Evolutionary conservation across 2,329 filamentous ascomycete species (phyloP).

Genomic region (Xylariaceae sp.): DNA sequence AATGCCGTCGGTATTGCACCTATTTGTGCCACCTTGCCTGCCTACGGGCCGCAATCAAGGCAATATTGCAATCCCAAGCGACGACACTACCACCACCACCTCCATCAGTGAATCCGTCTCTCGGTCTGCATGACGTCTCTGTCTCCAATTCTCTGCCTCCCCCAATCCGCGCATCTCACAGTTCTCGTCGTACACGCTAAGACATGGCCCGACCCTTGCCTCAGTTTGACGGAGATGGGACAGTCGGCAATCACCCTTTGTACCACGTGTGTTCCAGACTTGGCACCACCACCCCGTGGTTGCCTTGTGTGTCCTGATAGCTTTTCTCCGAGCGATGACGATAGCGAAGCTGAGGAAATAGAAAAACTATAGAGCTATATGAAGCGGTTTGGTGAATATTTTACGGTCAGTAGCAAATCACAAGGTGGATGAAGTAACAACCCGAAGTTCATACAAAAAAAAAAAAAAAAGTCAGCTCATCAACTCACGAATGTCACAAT

Average conservation of each 20-base stretch:
- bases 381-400: too few relatives aligned
- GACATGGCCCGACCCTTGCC: not conserved
- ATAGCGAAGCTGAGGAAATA: not conserved
- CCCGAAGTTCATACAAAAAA: too few relatives aligned
- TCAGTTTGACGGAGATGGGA: not conserved
- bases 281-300: not conserved
- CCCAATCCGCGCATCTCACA: not conserved
- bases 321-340: not conserved
- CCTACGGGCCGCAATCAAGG: not conserved
- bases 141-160: not conserved
- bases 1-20: not conserved
- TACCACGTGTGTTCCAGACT: not conserved
- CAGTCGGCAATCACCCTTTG: not conserved
- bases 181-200: not conserved
- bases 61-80: not conserved
- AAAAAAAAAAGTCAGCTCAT: too few relatives aligned
- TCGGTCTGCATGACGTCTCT: not conserved
- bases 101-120: not conserved
- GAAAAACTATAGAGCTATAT: too few relatives aligned
- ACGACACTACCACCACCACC: not conserved
- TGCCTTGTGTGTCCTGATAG: not conserved
- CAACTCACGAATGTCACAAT: too few relatives aligned
- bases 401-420: too few relatives aligned
- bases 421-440: too few relatives aligned
- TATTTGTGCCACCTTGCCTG: not conserved